Evolutionary conservation across 176 grass and related monocot genomes (phyloP).

Genomic region (Dendrocalamus sinicus): DNA sequence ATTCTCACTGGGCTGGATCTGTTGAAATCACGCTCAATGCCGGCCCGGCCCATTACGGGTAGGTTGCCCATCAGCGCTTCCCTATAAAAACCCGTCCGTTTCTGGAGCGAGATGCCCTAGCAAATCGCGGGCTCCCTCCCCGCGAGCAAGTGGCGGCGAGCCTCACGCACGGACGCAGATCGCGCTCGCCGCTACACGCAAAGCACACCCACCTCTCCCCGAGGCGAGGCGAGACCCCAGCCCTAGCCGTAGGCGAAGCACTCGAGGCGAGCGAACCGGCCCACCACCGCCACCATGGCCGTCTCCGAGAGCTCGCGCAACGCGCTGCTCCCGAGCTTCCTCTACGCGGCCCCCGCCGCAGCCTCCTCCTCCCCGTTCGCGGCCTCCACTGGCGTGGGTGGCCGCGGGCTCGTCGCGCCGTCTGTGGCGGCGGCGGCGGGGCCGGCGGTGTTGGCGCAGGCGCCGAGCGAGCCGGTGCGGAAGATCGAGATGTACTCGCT

Average conservation of each 20-base stretch:
- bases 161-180: conserved; percentile 22
- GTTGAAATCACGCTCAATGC: not conserved
- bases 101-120: conserved; percentile 29
- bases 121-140: conserved; percentile 35
- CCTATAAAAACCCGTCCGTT: conserved; percentile 20
- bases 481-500: conserved; percentile 79
- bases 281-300: conserved; percentile 37
- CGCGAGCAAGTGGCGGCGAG: conserved; percentile 47
- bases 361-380: not conserved
- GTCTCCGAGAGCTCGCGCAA: conserved; percentile 51
- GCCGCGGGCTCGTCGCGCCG: not conserved
- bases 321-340: conserved; percentile 58
- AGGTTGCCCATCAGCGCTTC: not conserved
- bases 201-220: not conserved
- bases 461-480: conserved; percentile 47
- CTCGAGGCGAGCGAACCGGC: not conserved
- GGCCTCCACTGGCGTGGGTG: not conserved
- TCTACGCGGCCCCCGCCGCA: conserved; percentile 41
- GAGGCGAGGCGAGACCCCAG: not conserved
- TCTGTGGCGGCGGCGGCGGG: not conserved
- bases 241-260: not conserved
- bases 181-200: conserved; percentile 29
- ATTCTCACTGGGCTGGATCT: not conserved
- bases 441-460: conserved; percentile 37
- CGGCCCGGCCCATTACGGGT: not conserved